Conservation (phyloP, 2,329 filamentous ascomycete genomes). For the Aschersonia sp. region DNA sequence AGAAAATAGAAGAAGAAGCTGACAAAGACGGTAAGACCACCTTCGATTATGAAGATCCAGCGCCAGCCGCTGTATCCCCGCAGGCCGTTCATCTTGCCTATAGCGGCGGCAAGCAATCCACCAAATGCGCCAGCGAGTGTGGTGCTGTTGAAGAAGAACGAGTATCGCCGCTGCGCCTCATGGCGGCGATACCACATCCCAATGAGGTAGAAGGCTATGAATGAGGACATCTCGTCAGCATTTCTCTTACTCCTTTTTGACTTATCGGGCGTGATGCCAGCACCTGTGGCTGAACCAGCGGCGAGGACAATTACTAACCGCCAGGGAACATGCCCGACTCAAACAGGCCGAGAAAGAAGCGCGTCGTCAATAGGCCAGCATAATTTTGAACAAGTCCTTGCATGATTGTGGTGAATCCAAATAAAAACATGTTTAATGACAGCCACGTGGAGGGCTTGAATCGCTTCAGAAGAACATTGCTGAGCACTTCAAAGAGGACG, state of each 20-base stretch:
- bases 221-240: neutral
- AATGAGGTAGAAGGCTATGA: conserved; percentile 47
- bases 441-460: conserved; percentile 54
- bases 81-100: conserved; percentile 61
- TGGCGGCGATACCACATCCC: conserved; percentile 81
- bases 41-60: conserved; percentile 50
- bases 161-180: conserved; percentile 84
- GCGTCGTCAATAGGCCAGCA: conserved; percentile 58
- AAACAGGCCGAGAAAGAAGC: conserved; percentile 74
- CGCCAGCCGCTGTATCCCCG: conserved; percentile 44
- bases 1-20: conserved; percentile 50
- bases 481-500: conserved; percentile 56
- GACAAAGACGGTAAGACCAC: conserved; percentile 35
- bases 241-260: conserved; percentile 5
- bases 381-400: conserved; percentile 73
- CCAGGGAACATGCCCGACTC: conserved; percentile 58
- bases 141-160: conserved; percentile 82
- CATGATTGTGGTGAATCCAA: conserved; percentile 59
- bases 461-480: conserved; percentile 51
- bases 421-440: conserved; percentile 70
- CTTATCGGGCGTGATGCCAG: conserved; percentile 18
- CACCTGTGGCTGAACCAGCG: too few species aligned
- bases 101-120: conserved; percentile 70
- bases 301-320: conserved; percentile 10
- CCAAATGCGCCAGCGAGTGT: conserved; percentile 74